Evolutionary conservation across 345 rosid genomes (phyloP), one percentile per base, ranked within the genome.

Genomic region (Tarenaya hassleriana): DNA sequence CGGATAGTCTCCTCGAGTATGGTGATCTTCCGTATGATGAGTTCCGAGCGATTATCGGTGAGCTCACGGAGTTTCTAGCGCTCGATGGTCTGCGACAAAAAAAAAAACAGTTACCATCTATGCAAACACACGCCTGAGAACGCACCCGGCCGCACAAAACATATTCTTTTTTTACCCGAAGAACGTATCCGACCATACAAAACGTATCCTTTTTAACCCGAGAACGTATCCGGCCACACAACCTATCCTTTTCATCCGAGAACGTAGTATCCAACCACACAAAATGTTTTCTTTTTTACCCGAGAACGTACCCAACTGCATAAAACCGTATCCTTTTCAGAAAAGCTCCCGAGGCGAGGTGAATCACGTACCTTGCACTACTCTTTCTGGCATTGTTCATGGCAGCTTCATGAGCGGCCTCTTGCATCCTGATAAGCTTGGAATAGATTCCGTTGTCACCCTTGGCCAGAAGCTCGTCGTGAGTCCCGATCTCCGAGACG

Each of bases 1-100:
- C 98, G 1, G 98, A 91, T 10, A 91, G 82, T 56, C 98, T 72
- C 41, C 98, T 80, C 1, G 98, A 91, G 52, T 84, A 91, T 5
- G 98, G 98, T 42, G 98, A 91, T 52, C 98, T 80, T 7, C 98
- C 98, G 64, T 91, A 91, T 0, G 98, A 91, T 0, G 98, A 91
- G 64, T 91, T 91, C 8, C 96, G 74, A 2, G 98, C 78, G 39
- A 91, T 91, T 55, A 91, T 91, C 0, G 98, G 98, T 6, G 98
- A 91, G 80, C 98, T 87, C 34, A 91, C 92, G 1, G 98, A 91
- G 78, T 87, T 91, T 70, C 98, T 75, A 10, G 98, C 98, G 67
- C 98, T 91, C 7, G 98, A 91, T 7, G 95, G 98, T 73, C 98
- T 90, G 86, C 61, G 72, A 41, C 59, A 49, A 20, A 48, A 76